Percentiles rank a stretch among this genome's conserved stretches.
Evolutionary conservation across 2,329 filamentous ascomycete genomes (phyloP).

Genomic region (Chaetothyriales sp.): DNA sequence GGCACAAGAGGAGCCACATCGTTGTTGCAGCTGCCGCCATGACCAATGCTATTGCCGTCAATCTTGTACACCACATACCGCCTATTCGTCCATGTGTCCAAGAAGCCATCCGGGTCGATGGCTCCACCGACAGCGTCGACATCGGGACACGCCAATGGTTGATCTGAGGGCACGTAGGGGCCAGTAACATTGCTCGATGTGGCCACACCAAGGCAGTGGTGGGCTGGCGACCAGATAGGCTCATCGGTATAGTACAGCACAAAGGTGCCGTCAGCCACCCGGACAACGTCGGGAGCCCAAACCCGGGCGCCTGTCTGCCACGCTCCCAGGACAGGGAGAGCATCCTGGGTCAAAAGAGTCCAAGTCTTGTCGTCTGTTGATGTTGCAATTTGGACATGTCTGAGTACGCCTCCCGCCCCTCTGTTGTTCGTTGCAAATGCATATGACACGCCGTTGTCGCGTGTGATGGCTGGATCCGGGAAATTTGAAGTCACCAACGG

Average conservation of each 20-base stretch:
- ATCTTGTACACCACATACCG: constrained; percentile 51
- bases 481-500: constrained; percentile 25
- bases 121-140: constrained; percentile 35
- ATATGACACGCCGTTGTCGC: constrained; percentile 38
- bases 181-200: constrained; percentile 34
- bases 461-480: constrained; percentile 33
- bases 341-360: constrained; percentile 37
- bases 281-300: constrained; percentile 48
- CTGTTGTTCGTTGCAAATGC: constrained; percentile 42
- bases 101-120: constrained; percentile 48
- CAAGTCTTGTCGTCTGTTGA: constrained; percentile 35
- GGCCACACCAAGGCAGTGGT: constrained; percentile 45
- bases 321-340: constrained; percentile 35
- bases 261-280: constrained; percentile 30
- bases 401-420: constrained; percentile 16
- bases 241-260: constrained; percentile 43
- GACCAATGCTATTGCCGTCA: constrained; percentile 44
- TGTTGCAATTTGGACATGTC: constrained; percentile 39
- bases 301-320: constrained; percentile 42
- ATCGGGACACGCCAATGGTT: constrained; percentile 39
- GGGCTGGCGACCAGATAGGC: constrained; percentile 22
- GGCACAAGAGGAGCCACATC: constrained; percentile 25
- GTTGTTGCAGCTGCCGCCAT: constrained; percentile 33
- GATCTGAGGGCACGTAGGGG: constrained; percentile 36
- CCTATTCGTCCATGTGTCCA: constrained; percentile 35